Conservation (phyloP, 805 yeast genomes). For the Grigorovia yakushimaensis region DNA sequence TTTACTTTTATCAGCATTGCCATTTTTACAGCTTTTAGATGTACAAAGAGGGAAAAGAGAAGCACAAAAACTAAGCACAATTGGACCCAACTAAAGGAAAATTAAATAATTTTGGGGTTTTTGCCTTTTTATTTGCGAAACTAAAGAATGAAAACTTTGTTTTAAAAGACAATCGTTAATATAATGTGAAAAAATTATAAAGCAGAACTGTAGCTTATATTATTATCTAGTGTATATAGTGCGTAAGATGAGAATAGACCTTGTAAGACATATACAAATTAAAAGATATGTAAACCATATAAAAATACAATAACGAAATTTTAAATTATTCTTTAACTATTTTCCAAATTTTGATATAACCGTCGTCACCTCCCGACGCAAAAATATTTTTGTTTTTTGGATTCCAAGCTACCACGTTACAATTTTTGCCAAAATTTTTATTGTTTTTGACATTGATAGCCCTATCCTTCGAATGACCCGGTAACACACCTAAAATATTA, state of each 20-base stretch:
- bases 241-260: too few relatives aligned
- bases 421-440: slow-evolving; percentile 28
- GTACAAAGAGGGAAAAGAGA: slow-evolving; percentile 53
- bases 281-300: not conserved
- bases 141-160: too few relatives aligned
- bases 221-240: too few relatives aligned
- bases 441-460: slow-evolving; percentile 7
- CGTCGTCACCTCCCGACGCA: slow-evolving; percentile 84
- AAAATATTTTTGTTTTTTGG: slow-evolving; percentile 39
- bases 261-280: too few relatives aligned
- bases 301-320: not conserved
- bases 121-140: not conserved
- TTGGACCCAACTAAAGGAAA: slow-evolving; percentile 1
- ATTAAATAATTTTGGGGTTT: not conserved
- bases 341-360: slow-evolving; percentile 61
- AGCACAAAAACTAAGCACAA: slow-evolving; percentile 33
- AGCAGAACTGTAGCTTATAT: too few relatives aligned
- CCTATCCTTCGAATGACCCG: slow-evolving; percentile 20
- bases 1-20: slow-evolving; percentile 45
- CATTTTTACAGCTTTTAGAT: slow-evolving; percentile 45
- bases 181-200: too few relatives aligned
- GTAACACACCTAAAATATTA: slow-evolving; percentile 39
- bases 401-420: slow-evolving; percentile 77
- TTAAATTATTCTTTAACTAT: slow-evolving; percentile 17
- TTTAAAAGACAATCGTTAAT: too few relatives aligned